Conservation (phyloP, 1,284 basidiomycete species). For the Papiliotrema fonsecae region DNA sequence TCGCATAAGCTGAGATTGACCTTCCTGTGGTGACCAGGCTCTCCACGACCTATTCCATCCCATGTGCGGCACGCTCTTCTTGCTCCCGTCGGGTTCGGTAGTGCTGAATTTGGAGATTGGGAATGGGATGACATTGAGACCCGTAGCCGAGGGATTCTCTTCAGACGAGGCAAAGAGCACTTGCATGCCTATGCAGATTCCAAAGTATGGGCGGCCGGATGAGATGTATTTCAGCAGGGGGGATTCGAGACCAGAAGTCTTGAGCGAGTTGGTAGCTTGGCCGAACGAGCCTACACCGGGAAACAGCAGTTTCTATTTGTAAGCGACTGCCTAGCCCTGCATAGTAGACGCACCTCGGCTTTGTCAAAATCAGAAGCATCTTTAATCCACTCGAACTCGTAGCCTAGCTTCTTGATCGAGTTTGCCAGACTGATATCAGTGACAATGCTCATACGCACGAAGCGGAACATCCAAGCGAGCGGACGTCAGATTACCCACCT, state of each 20-base stretch:
- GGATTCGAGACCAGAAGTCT: conserved; percentile 67
- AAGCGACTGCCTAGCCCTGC: background rate
- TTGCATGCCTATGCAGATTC: conserved; percentile 98
- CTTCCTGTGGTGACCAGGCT: conserved; percentile 18
- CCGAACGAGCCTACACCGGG: conserved; percentile 97
- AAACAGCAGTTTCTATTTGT: conserved; percentile 79
- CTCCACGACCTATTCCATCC: conserved; percentile 79
- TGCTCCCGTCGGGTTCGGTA: conserved; percentile 19
- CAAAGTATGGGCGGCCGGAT: conserved; percentile 90
- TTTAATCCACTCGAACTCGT: conserved; percentile 86
- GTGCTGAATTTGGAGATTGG: conserved; percentile 46
- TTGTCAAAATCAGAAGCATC: conserved; percentile 77
- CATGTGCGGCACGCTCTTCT: conserved; percentile 93
- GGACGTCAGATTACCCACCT: conserved; percentile 48
- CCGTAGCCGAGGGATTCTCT: conserved; percentile 54
- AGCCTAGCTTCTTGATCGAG: conserved; percentile 79
- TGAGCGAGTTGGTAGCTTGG: conserved; percentile 75
- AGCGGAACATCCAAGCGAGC: background rate
- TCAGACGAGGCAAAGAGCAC: conserved; percentile 82
- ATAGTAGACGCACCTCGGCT: conserved; percentile 69
- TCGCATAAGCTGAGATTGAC: conserved; percentile 47
- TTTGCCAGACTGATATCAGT: conserved; percentile 65
- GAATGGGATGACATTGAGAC: conserved; percentile 49
- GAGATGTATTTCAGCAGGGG: conserved; percentile 78
- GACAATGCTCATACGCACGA: too few relatives aligned